Evolutionary conservation across 179 eudicot species (phyloP).

Genomic region (Nepenthes alata): DNA sequence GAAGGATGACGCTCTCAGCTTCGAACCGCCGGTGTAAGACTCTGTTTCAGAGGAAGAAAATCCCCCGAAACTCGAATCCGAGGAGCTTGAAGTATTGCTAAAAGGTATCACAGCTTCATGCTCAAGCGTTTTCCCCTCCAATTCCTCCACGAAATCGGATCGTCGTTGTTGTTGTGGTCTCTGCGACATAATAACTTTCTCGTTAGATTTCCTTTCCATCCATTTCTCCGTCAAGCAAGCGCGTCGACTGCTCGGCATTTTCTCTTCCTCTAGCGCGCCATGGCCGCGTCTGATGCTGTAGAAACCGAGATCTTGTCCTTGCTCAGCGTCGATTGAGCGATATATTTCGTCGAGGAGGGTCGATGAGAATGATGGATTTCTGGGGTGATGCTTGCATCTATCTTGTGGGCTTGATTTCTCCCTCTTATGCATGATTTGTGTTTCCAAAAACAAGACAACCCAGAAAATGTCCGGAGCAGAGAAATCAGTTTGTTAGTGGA

Average conservation of each 20-base stretch:
- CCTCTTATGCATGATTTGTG: slow-evolving; percentile 19
- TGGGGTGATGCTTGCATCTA: slow-evolving; percentile 15
- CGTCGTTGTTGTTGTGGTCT: slow-evolving; percentile 5
- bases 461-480: no score
- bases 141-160: slow-evolving; percentile 6
- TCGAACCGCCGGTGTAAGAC: neutral
- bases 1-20: slow-evolving; percentile 15
- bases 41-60: slow-evolving; percentile 42
- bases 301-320: neutral
- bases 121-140: slow-evolving; percentile 1
- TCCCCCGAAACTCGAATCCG: slow-evolving; percentile 36
- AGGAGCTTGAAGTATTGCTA: slow-evolving; percentile 26
- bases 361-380: slow-evolving; percentile 53
- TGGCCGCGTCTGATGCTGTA: neutral
- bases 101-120: slow-evolving; percentile 22
- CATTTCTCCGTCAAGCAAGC: slow-evolving; percentile 48
- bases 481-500: slow-evolving; percentile 1
- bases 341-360: slow-evolving; percentile 56
- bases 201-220: slow-evolving; percentile 36
- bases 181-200: slow-evolving; percentile 11
- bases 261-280: slow-evolving; percentile 19
- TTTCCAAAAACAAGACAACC: no score
- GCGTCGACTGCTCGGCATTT: slow-evolving; percentile 25
- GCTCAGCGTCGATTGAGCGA: slow-evolving; percentile 35
- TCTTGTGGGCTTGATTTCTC: slow-evolving; percentile 20